Base-by-base conservation (phyloP, 2,329 filamentous ascomycete genomes). In the Ophiocordyceps australis region DNA sequence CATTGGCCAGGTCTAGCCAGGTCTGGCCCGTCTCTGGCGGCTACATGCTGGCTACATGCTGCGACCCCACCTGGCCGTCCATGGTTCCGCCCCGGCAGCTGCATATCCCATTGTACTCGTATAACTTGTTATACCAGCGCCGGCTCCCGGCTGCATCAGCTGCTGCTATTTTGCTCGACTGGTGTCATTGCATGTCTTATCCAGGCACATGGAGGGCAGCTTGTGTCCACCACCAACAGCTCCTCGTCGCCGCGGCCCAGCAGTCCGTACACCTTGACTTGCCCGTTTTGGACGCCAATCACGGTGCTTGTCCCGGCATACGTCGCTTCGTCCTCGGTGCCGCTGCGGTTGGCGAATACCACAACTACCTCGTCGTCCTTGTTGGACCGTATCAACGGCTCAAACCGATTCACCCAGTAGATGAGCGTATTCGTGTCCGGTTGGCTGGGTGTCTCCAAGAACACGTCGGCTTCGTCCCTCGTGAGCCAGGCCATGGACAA, bases 401-500 rank as follows among this genome's bases (percentile, higher is more conserved):
- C 70, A 4, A 86, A 56, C 0, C 80, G 62, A 12, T 67, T 62
- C 0, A 81, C 54, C 80, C 79, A 86, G 38, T 86, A 86, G 0
- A 66, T 64, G 7, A 86, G 42, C 0, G 77, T 82, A 14, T 79
- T 68, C 49, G 78, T 61, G 35, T 85, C 78, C 0, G 77, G 75
- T 25, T 71, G 64, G 1, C 59, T 42, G 0, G 65, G 65, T 34
- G 34, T 52, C 16, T 36, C 55, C 30, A 39, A 67, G 41, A 54
- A 70, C 7, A 31, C 30, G 12, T 38, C 55, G 2, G 47, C 57
- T 38, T 56, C 61, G 32, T 57, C 68, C 28, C 45, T 55, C 2
- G 76, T 81, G 17, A 79, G 54, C 79, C 78, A 86, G 0, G 80
- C 77, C 79, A 85, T 85, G 4, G 65, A 69, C 0, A 86, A 36